phyloP scores from a whole-genome alignment of 164 flowering plant genomes.

The Kalanchoe fedtschenkoi region DNA sequence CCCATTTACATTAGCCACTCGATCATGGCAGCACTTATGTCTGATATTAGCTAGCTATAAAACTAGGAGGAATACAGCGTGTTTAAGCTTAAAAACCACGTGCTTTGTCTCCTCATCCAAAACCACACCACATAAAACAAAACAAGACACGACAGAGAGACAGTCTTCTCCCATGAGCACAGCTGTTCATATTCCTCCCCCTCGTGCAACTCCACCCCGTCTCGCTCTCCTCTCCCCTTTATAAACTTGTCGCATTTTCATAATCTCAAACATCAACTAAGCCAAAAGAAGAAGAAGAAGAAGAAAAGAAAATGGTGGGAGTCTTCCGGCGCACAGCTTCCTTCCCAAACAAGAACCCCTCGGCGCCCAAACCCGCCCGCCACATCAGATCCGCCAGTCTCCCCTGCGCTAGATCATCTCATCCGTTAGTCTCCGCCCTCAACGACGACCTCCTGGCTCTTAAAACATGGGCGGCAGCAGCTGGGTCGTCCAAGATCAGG shows the following conservation, averaged over 20 bases:
- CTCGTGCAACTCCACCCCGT: background rate
- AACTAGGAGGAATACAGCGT: background rate
- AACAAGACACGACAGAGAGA: background rate
- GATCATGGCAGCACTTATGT: background rate
- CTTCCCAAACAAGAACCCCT: conserved; percentile 36
- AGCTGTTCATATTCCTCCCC: background rate
- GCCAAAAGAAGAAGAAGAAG: too few relatives aligned
- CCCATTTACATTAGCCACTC: background rate
- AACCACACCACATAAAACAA: too few relatives aligned
- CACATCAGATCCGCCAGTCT: conserved; percentile 73
- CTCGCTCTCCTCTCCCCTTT: background rate
- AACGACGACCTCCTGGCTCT: conserved; percentile 37
- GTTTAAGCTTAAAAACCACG: background rate
- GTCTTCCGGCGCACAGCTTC: conserved; percentile 61
- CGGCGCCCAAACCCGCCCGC: conserved; percentile 24
- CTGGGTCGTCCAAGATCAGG: conserved; percentile 10
- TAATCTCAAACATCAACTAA: too few relatives aligned
- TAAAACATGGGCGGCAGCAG: conserved; percentile 21
- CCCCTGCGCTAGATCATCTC: conserved; percentile 44
- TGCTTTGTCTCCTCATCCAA: too few relatives aligned
- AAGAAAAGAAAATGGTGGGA: conserved; percentile 33
- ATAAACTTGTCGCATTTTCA: too few relatives aligned
- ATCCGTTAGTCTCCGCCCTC: conserved; percentile 60
- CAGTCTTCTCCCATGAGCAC: too few relatives aligned
- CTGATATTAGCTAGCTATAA: background rate